Percentiles rank a stretch among this genome's conserved stretches.
Evolutionary conservation across 768 basidiomycete genomes (phyloP).

Genomic region (Psilocybe azurescens): DNA sequence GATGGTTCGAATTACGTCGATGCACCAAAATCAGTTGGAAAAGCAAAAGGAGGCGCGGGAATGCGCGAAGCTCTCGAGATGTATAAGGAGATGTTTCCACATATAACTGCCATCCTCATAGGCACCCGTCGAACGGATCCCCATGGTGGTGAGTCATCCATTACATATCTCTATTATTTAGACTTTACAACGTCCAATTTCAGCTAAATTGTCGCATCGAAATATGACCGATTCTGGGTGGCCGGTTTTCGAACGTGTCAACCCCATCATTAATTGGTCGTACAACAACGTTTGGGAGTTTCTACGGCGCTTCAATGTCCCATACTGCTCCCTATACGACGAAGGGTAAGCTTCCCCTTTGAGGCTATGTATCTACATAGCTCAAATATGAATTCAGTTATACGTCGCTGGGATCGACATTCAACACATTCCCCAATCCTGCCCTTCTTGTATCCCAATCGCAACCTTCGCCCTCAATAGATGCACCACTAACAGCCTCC

Average conservation of each 20-base stretch:
- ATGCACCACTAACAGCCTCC: constrained; percentile 24
- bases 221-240: constrained; percentile 89
- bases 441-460: constrained; percentile 56
- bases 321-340: constrained; percentile 91
- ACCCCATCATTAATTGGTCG: constrained; percentile 96
- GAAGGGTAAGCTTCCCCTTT: constrained; percentile 68
- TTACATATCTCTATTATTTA: neutral
- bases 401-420: constrained; percentile 95
- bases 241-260: constrained; percentile 89
- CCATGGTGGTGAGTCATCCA: constrained; percentile 76
- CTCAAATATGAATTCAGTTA: constrained; percentile 61
- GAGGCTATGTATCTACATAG: neutral
- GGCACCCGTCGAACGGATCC: constrained; percentile 92
- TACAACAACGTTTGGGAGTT: constrained; percentile 92
- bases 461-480: constrained; percentile 12
- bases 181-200: neutral
- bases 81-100: constrained; percentile 71
- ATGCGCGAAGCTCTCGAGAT: constrained; percentile 81
- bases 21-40: constrained; percentile 47
- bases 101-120: constrained; percentile 82
- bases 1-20: constrained; percentile 25
- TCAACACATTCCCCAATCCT: constrained; percentile 94
- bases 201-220: constrained; percentile 73
- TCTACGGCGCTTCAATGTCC: constrained; percentile 72
- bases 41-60: constrained; percentile 62